Base-by-base conservation (phyloP, 352 stramenopile genomes). In the Globisporangium lucens region DNA sequence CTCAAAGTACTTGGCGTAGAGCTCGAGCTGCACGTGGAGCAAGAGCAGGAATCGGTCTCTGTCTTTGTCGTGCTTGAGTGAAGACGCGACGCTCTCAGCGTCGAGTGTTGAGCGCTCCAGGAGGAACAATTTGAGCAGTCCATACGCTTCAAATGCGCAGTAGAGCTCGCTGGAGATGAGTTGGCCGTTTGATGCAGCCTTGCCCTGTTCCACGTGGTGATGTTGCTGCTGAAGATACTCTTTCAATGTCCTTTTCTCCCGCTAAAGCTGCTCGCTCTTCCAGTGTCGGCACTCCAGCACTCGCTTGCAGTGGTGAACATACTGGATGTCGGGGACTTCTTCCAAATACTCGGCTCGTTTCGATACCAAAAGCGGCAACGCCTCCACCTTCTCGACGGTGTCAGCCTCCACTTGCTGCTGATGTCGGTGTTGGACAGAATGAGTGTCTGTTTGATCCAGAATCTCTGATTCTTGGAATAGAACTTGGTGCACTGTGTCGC, bases 1-100 rank as follows among this genome's bases (percentile, higher is more conserved):
- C 55, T 89, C 74, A 56, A 90, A 89, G 70, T 90, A 88, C 33
- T 72, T 77, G 43, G 71, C 68, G 66, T 84, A 90, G 36, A 90
- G 67, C 46, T 71, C 67, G 20, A 92, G 69, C 52, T 86, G 79
- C 24, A 78, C 73, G 9, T 88, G 82, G 2, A 90, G 56, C 0
- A 75, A 63, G 9, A 68, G 71, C 7, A 73, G 22, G 36, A 77
- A 77, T 13, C 27, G 51, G 43, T n/a, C 24, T 10, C 49, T n/a
- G 5, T 52, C 12, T 30, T 53, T 27, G 41, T 49, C 27, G 41
- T 65, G 29, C 1, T 52, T 27, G 29, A 61, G 9, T 47, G 33
- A 53, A 29, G 12, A 27, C 20, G 12, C 33, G 15, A 33, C 9
- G 43, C 15, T 36, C 22, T 12, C 27, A 33, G 24, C 27, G 9